These are phyloP conservation scores for Russula olivacea DNA, from an alignment of 768 basidiomycete genomes.

Conservation along the genomic window DNA sequence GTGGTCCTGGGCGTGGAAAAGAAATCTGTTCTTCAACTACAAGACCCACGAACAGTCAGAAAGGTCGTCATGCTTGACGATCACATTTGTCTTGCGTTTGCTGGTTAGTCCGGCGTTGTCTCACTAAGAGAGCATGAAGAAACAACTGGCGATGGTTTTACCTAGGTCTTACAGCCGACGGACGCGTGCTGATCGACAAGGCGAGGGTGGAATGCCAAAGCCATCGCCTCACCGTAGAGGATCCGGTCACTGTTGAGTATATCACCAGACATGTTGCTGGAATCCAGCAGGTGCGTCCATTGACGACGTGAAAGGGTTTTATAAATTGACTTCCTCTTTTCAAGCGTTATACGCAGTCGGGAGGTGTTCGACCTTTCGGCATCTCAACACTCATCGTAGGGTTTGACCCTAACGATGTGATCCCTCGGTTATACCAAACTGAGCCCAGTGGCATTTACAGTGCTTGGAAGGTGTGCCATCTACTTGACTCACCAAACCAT, in stretches of 20 bases:
- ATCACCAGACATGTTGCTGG: slow-evolving; percentile 97
- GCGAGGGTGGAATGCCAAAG: slow-evolving; percentile 97
- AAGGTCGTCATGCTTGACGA: slow-evolving; percentile 99
- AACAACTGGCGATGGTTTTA: slow-evolving; percentile 15
- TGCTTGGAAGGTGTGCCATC: slow-evolving; percentile 80
- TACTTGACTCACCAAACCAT: not conserved
- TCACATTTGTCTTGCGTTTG: slow-evolving; percentile 94
- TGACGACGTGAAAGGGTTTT: not conserved
- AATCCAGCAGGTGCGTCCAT: slow-evolving; percentile 81
- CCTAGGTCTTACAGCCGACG: slow-evolving; percentile 92
- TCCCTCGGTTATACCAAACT: slow-evolving; percentile 89
- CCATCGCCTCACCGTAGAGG: slow-evolving; percentile 94
- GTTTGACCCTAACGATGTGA: slow-evolving; percentile 88
- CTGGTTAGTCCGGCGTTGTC: slow-evolving; percentile 52
- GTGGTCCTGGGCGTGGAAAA: slow-evolving; percentile 98
- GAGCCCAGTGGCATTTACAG: slow-evolving; percentile 98
- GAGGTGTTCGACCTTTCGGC: slow-evolving; percentile 96
- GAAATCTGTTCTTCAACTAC: slow-evolving; percentile 94
- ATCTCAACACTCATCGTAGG: slow-evolving; percentile 96
- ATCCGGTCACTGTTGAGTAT: slow-evolving; percentile 97
- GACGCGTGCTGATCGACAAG: slow-evolving; percentile 95
- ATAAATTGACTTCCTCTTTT: not conserved
- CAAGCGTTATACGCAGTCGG: slow-evolving; percentile 96
- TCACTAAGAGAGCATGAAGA: slow-evolving; percentile 10
- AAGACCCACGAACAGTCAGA: slow-evolving; percentile 95